Conservation (phyloP, 2,329 filamentous ascomycete species). For the Hymenoscyphus scutula region DNA sequence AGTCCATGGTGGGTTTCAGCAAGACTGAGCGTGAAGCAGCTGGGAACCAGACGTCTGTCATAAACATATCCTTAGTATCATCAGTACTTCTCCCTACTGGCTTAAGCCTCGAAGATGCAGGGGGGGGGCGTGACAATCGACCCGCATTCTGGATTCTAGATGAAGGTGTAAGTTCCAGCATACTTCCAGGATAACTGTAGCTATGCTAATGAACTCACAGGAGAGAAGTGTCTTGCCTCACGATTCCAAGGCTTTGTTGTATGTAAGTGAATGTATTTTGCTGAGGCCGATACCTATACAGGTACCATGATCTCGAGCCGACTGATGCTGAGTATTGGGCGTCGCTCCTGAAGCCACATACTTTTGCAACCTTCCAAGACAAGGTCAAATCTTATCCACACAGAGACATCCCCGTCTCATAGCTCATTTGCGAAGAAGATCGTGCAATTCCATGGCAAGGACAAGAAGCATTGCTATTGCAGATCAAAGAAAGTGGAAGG, state of each 20-base stretch:
- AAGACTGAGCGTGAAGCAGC: conserved; percentile 37
- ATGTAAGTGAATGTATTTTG: not conserved
- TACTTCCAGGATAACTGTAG: not conserved
- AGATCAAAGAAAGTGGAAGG: conserved; percentile 11
- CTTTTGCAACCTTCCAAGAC: conserved; percentile 15
- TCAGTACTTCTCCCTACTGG: conserved; percentile 19
- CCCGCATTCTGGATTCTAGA: not conserved
- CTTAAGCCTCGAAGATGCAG: conserved; percentile 13
- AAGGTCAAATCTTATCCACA: conserved; percentile 17
- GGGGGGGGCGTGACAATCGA: conserved; percentile 2
- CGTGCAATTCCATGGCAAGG: conserved; percentile 13
- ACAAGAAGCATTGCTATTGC: conserved; percentile 21
- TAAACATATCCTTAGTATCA: conserved; percentile 21
- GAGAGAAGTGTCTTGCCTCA: not conserved
- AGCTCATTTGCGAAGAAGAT: conserved; percentile 25
- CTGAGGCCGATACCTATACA: conserved; percentile 7
- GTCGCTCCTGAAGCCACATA: conserved; percentile 18
- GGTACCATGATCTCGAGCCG: conserved; percentile 16
- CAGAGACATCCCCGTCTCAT: conserved; percentile 21
- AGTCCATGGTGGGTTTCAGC: conserved; percentile 36
- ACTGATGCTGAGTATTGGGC: conserved; percentile 18
- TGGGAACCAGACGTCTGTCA: conserved; percentile 39
- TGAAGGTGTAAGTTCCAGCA: conserved; percentile 11
- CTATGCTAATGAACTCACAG: not conserved
- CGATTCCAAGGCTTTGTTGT: not conserved